Percentiles rank a stretch among this genome's conserved stretches.
phyloP scores from a whole-genome alignment of 371 early-diverging fungal genomes.

The Circinella minor region DNA sequence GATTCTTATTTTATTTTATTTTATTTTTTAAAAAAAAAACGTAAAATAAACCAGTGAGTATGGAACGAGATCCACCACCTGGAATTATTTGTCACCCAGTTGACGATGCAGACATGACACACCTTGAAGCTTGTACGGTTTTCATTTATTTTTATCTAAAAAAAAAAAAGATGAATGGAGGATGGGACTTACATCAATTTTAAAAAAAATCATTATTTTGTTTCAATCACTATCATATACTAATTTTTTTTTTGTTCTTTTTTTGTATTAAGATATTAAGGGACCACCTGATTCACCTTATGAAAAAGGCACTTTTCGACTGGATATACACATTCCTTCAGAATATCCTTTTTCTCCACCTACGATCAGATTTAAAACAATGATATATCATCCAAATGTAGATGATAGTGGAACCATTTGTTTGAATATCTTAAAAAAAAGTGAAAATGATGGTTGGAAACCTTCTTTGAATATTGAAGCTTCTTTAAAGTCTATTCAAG shows the following conservation, averaged over 20 bases:
- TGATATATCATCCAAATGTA: slow-evolving; percentile 60
- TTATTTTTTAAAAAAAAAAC: too few species aligned
- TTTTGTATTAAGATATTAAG: slow-evolving; percentile 35
- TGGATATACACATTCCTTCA: slow-evolving; percentile 47
- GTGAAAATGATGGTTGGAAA: slow-evolving; percentile 52
- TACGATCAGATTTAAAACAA: slow-evolving; percentile 53
- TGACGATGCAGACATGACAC: slow-evolving; percentile 41
- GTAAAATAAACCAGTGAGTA: slow-evolving; percentile 22
- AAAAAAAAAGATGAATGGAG: background rate
- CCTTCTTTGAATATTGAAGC: slow-evolving; percentile 54
- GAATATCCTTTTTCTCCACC: slow-evolving; percentile 60
- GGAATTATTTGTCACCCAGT: slow-evolving; percentile 55
- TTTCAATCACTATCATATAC: too few species aligned
- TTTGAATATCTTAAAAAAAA: slow-evolving; percentile 57
- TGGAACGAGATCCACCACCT: slow-evolving; percentile 55
- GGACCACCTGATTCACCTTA: slow-evolving; percentile 63
- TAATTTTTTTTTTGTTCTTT: too few species aligned
- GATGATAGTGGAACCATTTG: slow-evolving; percentile 60
- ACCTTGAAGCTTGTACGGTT: slow-evolving; percentile 48
- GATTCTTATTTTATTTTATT: too few species aligned
- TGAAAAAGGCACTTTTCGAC: slow-evolving; percentile 51
- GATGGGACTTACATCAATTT: background rate
- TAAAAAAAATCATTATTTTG: too few species aligned
- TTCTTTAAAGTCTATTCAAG: slow-evolving; percentile 39
- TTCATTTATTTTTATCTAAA: background rate